Base-by-base conservation (phyloP, 441 rosid genomes). In the Pelargonium myrrhifolium region DNA sequence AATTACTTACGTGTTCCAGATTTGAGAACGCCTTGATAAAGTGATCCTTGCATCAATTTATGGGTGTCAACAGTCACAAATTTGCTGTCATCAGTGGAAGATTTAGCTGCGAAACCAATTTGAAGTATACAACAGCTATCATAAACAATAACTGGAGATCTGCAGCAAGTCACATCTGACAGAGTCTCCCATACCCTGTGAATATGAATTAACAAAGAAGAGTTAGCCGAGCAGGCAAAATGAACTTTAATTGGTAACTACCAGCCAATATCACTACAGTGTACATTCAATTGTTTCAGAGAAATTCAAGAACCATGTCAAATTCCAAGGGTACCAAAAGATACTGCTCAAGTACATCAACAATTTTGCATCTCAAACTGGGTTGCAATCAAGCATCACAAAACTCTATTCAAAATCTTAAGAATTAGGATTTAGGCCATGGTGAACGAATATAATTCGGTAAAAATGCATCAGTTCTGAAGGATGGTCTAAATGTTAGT, bases 141-240 rank as follows among this genome's bases (percentile, higher is more conserved):
- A 65, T 90, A 89, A 71, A 87, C 84, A 72, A 82, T 73, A 66
- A 82, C 92, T 35, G 89, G 65, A 75, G 97, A 93, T 72, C 86
- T 80, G 75, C 91, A 83, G 78, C 93, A 87, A 40, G 97, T 83
- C 70, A 77, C 86, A 0, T 65, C 75, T 43, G 86, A 85, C 65
- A 93, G 63, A 77, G 92, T 85, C 62, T 90, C 92, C 93, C 98
- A 90, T n/a, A 75, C 85, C 97, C 97, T 87, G 73, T 49, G 67
- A 71, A 69, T 42, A 51, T 22, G 65, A 4, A 69, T 21, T 49
- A 67, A 68, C 62, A 76, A 22, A 49, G 24, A 76, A 31, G 53
- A 61, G 28, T 60, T 9, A 59, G 35, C 14, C 15, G 11, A 47
- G 53, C 53, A 11, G 12, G 53, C 53, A 14, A 47, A 47, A n/a